Evolutionary conservation across 495 filamentous ascomycete genomes (phyloP), one percentile per base, ranked within the genome.

Genomic region (Penicillium pancosmium): DNA sequence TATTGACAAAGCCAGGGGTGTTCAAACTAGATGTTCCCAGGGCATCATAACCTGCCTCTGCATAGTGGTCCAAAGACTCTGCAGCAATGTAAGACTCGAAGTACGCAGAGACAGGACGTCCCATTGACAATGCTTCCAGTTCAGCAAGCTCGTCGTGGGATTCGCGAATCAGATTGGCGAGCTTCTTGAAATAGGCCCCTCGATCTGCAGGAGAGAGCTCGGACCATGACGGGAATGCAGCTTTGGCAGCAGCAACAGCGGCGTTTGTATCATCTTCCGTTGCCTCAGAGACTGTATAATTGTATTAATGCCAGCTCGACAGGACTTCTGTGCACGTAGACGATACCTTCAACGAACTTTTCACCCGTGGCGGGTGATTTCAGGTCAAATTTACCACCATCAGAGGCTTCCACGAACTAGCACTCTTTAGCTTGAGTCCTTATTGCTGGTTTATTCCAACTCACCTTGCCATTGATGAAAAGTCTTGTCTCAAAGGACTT

Each of bases 161-260:
- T 50, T 82, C 73, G 0, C 68, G 57, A 36, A 88, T 69, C 21
- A 88, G 66, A 5, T 57, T 67, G 2, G 82, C 81, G 0, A 88
- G 74, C 56, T 82, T 82, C 57, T 77, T 77, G 46, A 89, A 59
- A 64, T 75, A 77, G 0, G 55, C 59, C 8, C 71, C 78, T 15
- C 83, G 73, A 2, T 41, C 66, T 5, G 69, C 27, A 0, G 80
- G 78, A 5, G 73, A 58, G 16, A 84, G 71, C 7, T 71, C 73
- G 2, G 75, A 77, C 85, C 86, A 88, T 18, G 76, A 69, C n/a
- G 80, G 81, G 57, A 86, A 83, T 8, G 86, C 84, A 5, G 76
- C 77, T 55, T 82, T 80, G 27, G 86, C 87, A 13, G 85, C 80
- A 4, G 78, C 78, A 2, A 88, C 83, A 13, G 86, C 85, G 2